Conservation (phyloP, 805 yeast species). For the Tetrapisispora nanseiensis region DNA sequence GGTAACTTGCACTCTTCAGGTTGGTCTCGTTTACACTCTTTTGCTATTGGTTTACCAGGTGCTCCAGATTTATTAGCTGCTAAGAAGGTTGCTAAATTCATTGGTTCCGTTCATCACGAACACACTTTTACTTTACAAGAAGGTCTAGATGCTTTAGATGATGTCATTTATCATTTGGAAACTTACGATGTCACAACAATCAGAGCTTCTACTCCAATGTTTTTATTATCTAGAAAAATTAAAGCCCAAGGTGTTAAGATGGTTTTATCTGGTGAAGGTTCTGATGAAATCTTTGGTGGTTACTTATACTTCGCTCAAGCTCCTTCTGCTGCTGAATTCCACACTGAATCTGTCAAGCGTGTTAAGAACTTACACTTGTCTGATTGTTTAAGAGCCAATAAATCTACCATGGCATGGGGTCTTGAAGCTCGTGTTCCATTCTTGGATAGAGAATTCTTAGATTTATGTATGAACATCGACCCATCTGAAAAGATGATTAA, state of each 20-base stretch:
- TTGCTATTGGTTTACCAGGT: constrained; percentile 93
- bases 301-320: constrained; percentile 96
- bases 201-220: constrained; percentile 99
- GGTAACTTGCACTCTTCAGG: constrained; percentile 76
- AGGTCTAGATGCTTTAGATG: constrained; percentile 90
- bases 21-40: constrained; percentile 82
- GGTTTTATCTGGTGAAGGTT: constrained; percentile 98
- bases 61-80: constrained; percentile 98
- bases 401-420: constrained; percentile 99
- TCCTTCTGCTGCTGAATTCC: constrained; percentile 88
- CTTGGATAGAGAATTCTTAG: constrained; percentile 88
- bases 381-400: constrained; percentile 97
- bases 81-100: constrained; percentile 88
- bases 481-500: constrained; percentile 86
- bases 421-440: constrained; percentile 99
- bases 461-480: constrained; percentile 86
- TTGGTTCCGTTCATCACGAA: constrained; percentile 95
- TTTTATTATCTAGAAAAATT: constrained; percentile 87
- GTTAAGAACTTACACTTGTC: constrained; percentile 95
- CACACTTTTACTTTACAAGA: constrained; percentile 95
- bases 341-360: constrained; percentile 87
- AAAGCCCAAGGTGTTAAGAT: constrained; percentile 99
- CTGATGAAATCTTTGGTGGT: constrained; percentile 98
- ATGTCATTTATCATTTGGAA: constrained; percentile 91
- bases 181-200: constrained; percentile 98